Evolutionary conservation across 2,329 filamentous ascomycete genomes (phyloP).

Genomic region (Penicillium sp.): DNA sequence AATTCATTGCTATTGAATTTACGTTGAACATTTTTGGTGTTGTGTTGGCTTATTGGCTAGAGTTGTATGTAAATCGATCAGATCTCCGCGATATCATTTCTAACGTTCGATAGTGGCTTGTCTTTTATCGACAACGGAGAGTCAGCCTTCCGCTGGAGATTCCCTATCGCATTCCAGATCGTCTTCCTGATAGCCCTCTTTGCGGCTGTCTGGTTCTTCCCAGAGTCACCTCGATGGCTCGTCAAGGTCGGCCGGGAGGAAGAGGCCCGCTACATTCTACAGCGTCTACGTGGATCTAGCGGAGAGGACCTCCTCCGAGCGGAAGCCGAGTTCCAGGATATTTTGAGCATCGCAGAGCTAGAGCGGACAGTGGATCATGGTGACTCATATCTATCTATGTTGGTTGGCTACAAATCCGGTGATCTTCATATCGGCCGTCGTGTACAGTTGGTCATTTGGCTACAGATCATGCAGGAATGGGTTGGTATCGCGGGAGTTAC

Average conservation of each 20-base stretch:
- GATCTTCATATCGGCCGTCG: slow-evolving; percentile 66
- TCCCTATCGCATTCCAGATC: slow-evolving; percentile 70
- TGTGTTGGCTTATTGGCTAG: slow-evolving; percentile 62
- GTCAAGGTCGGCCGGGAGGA: slow-evolving; percentile 65
- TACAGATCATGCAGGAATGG: slow-evolving; percentile 71
- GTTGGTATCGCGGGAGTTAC: slow-evolving; percentile 69
- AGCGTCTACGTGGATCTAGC: slow-evolving; percentile 61
- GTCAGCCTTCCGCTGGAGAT: slow-evolving; percentile 64
- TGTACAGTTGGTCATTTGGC: slow-evolving; percentile 69
- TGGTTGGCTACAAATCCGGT: slow-evolving; percentile 64
- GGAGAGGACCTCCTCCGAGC: slow-evolving; percentile 55
- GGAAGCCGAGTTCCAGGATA: slow-evolving; percentile 67
- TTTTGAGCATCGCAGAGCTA: slow-evolving; percentile 61
- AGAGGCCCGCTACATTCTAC: slow-evolving; percentile 66
- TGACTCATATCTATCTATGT: slow-evolving; percentile 64
- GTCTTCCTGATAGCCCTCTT: slow-evolving; percentile 61
- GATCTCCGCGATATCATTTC: too few species aligned
- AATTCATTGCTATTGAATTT: slow-evolving; percentile 71
- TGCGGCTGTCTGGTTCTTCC: slow-evolving; percentile 62
- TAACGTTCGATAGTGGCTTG: slow-evolving; percentile 46
- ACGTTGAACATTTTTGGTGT: slow-evolving; percentile 72
- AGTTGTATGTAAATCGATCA: slow-evolving; percentile 43
- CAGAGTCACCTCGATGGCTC: slow-evolving; percentile 61
- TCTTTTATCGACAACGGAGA: slow-evolving; percentile 61
- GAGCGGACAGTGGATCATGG: slow-evolving; percentile 56